Percentiles rank a stretch among this genome's conserved stretches.
Evolutionary conservation across 2,329 filamentous ascomycete species (phyloP).

Genomic region (Zopfia rhizophila): DNA sequence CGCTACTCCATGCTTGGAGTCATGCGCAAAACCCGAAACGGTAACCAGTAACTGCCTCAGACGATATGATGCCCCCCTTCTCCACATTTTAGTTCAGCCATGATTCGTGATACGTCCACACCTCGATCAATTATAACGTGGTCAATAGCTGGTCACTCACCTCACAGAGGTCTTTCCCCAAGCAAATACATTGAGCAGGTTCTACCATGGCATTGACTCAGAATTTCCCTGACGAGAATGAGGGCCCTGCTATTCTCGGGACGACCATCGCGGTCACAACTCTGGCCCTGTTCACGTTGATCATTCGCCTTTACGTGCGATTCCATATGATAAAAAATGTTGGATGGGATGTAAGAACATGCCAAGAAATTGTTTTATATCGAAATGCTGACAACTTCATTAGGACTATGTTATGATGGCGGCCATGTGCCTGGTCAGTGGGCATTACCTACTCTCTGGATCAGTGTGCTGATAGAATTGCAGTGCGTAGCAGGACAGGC

Average conservation of each 20-base stretch:
- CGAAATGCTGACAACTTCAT: slow-evolving; percentile 15
- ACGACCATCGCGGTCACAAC: slow-evolving; percentile 54
- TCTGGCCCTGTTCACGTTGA: slow-evolving; percentile 53
- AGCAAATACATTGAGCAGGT: no score
- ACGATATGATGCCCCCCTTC: no score
- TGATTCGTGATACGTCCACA: no score
- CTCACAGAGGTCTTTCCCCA: no score
- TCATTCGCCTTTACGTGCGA: slow-evolving; percentile 60
- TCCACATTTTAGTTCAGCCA: no score
- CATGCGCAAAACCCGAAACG: no score
- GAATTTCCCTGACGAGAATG: slow-evolving; percentile 50
- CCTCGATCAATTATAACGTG: no score
- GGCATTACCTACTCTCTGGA: not conserved
- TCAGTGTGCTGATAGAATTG: no score
- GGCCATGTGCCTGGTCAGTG: slow-evolving; percentile 50
- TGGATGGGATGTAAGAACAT: slow-evolving; percentile 58
- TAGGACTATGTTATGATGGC: slow-evolving; percentile 57
- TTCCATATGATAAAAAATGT: slow-evolving; percentile 59
- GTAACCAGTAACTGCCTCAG: no score
- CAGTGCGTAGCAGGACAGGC: slow-evolving; percentile 54
- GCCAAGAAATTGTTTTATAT: not conserved
- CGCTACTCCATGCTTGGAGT: no score
- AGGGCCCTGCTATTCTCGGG: slow-evolving; percentile 52
- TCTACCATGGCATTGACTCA: no score
- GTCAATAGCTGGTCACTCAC: no score